Conservation (phyloP, 305 asterid species). For the Fraxinus dipetala region DNA sequence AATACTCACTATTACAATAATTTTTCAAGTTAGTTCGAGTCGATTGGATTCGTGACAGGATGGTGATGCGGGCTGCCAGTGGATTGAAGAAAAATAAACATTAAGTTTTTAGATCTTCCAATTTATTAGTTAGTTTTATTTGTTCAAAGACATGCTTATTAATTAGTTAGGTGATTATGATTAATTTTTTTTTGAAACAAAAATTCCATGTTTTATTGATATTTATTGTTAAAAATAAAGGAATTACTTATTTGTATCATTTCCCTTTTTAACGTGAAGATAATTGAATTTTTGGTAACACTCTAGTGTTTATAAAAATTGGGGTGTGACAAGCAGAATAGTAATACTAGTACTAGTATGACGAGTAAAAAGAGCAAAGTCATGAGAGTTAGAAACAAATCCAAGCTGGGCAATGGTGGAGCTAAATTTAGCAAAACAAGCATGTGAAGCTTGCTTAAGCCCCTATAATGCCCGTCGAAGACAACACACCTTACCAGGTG, state of each 20-base stretch:
- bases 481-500: no score
- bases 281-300: no score
- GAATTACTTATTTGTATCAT: neutral
- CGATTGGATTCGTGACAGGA: no score
- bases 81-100: no score
- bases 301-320: no score
- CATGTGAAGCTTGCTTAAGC: neutral
- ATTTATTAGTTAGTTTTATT: neutral
- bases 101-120: neutral
- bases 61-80: no score
- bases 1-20: neutral
- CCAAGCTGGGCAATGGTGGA: neutral
- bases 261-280: no score
- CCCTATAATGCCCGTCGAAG: neutral
- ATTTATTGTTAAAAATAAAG: no score
- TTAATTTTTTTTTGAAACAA: neutral
- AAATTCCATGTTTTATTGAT: neutral
- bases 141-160: neutral
- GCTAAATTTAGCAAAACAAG: neutral
- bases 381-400: neutral
- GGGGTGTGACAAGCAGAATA: no score
- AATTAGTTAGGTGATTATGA: no score
- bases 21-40: neutral
- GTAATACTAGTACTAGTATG: no score
- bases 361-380: no score